phyloP scores from a whole-genome alignment of 306 rosid species.

The Acacia crassicarpa region DNA sequence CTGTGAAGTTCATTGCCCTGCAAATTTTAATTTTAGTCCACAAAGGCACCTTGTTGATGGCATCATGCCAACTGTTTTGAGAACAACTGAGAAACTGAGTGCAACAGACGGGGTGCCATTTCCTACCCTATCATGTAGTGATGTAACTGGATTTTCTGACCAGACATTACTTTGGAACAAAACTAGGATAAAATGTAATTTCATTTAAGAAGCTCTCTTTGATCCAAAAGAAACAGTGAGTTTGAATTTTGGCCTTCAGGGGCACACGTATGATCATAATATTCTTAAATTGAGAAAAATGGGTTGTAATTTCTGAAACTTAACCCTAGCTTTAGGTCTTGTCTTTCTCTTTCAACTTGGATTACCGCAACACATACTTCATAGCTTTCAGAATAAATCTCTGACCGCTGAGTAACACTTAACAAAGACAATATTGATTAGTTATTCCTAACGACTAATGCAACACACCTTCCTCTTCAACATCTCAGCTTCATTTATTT shows the following conservation, averaged over 20 bases:
- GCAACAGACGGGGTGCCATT: not conserved
- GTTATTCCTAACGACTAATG: not conserved
- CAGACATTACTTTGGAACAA: slow-evolving; percentile 7
- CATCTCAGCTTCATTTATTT: slow-evolving; percentile 77
- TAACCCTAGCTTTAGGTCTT: not conserved
- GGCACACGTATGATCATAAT: not conserved
- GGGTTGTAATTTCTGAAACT: slow-evolving; percentile 1
- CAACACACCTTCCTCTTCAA: slow-evolving; percentile 74
- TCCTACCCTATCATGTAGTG: slow-evolving; percentile 5
- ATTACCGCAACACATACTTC: not conserved
- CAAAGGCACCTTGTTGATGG: slow-evolving; percentile 11
- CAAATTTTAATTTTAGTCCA: slow-evolving; percentile 38
- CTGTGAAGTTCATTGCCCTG: slow-evolving; percentile 91
- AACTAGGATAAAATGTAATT: not conserved
- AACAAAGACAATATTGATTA: not conserved
- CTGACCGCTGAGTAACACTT: not conserved
- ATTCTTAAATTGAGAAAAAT: not conserved
- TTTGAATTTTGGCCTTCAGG: slow-evolving; percentile 21
- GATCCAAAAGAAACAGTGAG: not conserved
- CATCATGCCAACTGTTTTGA: slow-evolving; percentile 17
- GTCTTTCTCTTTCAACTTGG: slow-evolving; percentile 12
- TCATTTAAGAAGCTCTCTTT: slow-evolving; percentile 6
- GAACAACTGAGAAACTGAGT: slow-evolving; percentile 22
- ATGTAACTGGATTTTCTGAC: not conserved
- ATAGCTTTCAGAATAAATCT: not conserved